These are phyloP conservation scores for Colletotrichum trifolii DNA, from an alignment of 2,329 filamentous ascomycete genomes.

Conservation along the genomic window DNA sequence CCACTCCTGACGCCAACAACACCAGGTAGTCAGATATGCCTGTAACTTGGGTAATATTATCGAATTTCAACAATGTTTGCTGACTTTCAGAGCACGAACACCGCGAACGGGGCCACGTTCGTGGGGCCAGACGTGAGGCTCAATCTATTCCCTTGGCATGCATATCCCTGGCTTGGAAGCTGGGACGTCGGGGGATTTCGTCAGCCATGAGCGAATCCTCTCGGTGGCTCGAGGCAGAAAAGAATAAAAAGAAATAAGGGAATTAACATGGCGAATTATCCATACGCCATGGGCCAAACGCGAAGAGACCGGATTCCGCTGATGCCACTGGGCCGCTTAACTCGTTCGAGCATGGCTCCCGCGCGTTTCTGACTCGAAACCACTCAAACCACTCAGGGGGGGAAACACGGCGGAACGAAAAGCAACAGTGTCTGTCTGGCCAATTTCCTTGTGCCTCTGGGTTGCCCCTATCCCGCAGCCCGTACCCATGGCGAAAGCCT, in stretches of 20 bases:
- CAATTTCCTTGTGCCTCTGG: slow-evolving; percentile 10
- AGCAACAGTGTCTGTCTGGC: slow-evolving; percentile 13
- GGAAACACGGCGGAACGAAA: not conserved
- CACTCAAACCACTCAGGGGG: not conserved
- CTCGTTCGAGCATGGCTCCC: slow-evolving; percentile 13
- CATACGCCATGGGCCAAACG: not conserved
- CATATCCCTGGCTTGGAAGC: slow-evolving; percentile 8
- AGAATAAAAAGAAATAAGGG: not conserved
- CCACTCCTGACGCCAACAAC: not conserved
- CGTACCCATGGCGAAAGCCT: slow-evolving; percentile 2
- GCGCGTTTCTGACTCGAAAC: slow-evolving; percentile 24
- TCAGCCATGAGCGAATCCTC: slow-evolving; percentile 10
- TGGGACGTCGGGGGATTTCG: slow-evolving; percentile 6
- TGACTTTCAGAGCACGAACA: not conserved
- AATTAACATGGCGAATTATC: too few relatives aligned
- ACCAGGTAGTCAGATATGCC: not conserved
- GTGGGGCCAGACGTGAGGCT: slow-evolving; percentile 27
- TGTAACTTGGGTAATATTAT: slow-evolving; percentile 8
- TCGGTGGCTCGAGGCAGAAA: not conserved
- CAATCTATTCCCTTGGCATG: slow-evolving; percentile 26
- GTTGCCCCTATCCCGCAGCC: slow-evolving; percentile 23
- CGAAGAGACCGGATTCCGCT: not conserved
- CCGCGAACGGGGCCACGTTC: not conserved
- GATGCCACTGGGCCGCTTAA: slow-evolving; percentile 3
- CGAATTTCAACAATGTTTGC: not conserved